Evolutionary conservation across 2,329 filamentous ascomycete species (phyloP), one percentile per base, ranked within the genome.

Genomic region (Fusarium anthophilum): DNA sequence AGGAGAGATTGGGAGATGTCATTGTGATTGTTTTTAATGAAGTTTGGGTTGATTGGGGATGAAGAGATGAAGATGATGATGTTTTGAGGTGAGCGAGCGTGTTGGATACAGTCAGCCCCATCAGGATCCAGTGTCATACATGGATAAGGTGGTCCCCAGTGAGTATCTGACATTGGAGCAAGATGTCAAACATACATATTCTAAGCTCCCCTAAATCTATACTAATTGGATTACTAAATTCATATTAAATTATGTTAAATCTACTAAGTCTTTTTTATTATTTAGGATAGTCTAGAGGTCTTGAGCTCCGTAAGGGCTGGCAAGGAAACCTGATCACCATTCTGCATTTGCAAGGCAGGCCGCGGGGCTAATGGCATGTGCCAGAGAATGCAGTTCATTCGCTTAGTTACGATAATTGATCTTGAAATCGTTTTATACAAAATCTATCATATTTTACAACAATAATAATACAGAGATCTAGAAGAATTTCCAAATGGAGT

Each of bases 401-500:
- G 5, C 12, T 39, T 20, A 28, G 10, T 9, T 45, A 15, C 12
- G 6, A 4, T 22, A 35, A 41, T 54, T 20, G 11, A 58, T n/a
- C 15, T n/a, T 37, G 2, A n/a, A 37, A n/a, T 54, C 22, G 4
- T 53, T 13, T 15, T 43, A 24, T 54, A 59, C 20, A 62, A 28
- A n/a, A 8, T 47, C 12, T 62, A 61, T 53, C 6, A 24, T 67
- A 14, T 18, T 30, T 20, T 38, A 5, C 5, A 3, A 9, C 8
- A 17, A 6, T 30, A 15, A n/a, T 38, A 11, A 15, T 30, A 37
- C 24, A 28, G 7, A 41, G 17, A 2, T 12, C 43, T 79, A 86
- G 68, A 87, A 87, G 69, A 87, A 84, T 11, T 85, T 80, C 85
- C 85, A 87, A 17, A 86, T 75, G 6, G 84, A 86, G 66, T 86